Conservation (phyloP, 148 eudicot species). For the Pharnaceum exiguum region DNA sequence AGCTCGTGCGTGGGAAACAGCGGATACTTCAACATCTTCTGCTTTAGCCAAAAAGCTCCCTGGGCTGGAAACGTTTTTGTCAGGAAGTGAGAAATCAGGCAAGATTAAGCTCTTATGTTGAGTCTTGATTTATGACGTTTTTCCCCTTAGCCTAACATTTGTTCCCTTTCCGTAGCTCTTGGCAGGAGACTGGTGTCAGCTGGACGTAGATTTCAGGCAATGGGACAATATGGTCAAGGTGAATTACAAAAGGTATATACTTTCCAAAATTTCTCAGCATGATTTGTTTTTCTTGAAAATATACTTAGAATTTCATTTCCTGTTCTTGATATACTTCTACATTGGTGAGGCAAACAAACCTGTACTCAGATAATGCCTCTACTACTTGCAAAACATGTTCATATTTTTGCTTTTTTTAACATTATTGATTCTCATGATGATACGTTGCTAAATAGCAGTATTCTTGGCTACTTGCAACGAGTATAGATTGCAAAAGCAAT, state of each 20-base stretch:
- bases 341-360: background rate
- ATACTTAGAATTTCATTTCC: too few species aligned
- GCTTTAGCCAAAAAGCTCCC: constrained; percentile 65
- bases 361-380: background rate
- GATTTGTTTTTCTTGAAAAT: too few species aligned
- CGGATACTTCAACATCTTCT: constrained; percentile 71
- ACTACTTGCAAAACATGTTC: background rate
- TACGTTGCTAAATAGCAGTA: constrained; percentile 34
- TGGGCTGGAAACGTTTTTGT: constrained; percentile 34
- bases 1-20: constrained; percentile 86
- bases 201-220: constrained; percentile 88
- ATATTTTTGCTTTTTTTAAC: constrained; percentile 1
- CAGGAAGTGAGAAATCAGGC: constrained; percentile 62
- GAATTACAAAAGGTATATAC: constrained; percentile 72
- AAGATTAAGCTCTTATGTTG: constrained; percentile 15
- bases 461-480: constrained; percentile 39
- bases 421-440: constrained; percentile 18
- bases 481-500: constrained; percentile 89
- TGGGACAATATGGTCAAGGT: constrained; percentile 97
- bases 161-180: constrained; percentile 45
- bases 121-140: constrained; percentile 1
- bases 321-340: too few species aligned
- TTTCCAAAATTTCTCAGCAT: background rate
- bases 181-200: constrained; percentile 84
- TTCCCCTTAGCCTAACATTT: constrained; percentile 2